Percentiles rank a stretch among this genome's conserved stretches.
Evolutionary conservation across 2,329 filamentous ascomycete genomes (phyloP).

Genomic region (Cadophora luteo-olivacea): DNA sequence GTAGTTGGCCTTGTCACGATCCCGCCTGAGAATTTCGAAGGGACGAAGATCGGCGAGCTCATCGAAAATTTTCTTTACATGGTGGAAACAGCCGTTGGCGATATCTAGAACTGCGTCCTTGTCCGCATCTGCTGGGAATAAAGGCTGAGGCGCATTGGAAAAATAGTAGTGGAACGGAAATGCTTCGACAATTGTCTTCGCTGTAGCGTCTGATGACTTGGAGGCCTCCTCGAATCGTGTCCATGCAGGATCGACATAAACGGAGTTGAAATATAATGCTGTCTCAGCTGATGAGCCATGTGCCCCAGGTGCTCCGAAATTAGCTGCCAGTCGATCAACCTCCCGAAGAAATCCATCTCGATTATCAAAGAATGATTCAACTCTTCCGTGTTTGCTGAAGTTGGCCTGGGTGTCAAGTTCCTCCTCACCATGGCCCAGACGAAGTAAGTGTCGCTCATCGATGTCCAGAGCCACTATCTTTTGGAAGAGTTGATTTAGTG

Average conservation of each 20-base stretch:
- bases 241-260: slow-evolving; percentile 91
- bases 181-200: slow-evolving; percentile 68
- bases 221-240: slow-evolving; percentile 76
- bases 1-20: slow-evolving; percentile 94
- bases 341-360: slow-evolving; percentile 79
- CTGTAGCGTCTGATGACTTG: slow-evolving; percentile 60
- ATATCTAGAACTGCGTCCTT: slow-evolving; percentile 76
- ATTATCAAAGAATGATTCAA: slow-evolving; percentile 94
- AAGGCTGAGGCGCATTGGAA: slow-evolving; percentile 81
- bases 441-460: slow-evolving; percentile 89
- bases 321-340: slow-evolving; percentile 84
- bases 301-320: slow-evolving; percentile 87
- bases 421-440: slow-evolving; percentile 93
- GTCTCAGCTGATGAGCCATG: slow-evolving; percentile 97
- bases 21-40: slow-evolving; percentile 89
- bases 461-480: slow-evolving; percentile 98
- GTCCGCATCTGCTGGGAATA: slow-evolving; percentile 73
- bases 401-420: slow-evolving; percentile 85
- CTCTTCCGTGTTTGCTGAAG: slow-evolving; percentile 93
- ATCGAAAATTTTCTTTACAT: slow-evolving; percentile 88
- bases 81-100: slow-evolving; percentile 83
- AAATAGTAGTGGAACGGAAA: slow-evolving; percentile 95
- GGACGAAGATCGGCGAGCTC: slow-evolving; percentile 93
- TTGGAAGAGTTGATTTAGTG: slow-evolving; percentile 94
- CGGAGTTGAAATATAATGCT: slow-evolving; percentile 93